Evolutionary conservation across 1,139 yeast genomes (phyloP).

Genomic region (Hansenula sp.): DNA sequence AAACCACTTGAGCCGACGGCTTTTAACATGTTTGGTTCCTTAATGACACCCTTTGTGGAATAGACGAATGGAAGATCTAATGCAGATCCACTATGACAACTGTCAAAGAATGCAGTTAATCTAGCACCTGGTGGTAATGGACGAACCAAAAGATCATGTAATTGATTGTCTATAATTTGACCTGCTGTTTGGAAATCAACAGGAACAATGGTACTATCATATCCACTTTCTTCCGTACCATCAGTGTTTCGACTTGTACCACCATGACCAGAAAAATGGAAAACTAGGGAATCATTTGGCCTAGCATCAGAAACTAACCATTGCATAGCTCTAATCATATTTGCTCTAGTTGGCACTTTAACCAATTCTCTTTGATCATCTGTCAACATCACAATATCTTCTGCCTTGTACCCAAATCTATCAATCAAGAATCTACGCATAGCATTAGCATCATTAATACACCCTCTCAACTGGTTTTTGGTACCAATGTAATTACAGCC

Average conservation of each 20-base stretch:
- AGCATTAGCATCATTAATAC: conserved; percentile 78
- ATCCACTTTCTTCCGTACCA: conserved; percentile 91
- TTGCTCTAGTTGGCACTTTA: conserved; percentile 69
- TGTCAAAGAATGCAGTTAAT: conserved; percentile 84
- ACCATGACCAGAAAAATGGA: conserved; percentile 95
- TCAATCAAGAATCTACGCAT: conserved; percentile 53
- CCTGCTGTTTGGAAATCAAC: conserved; percentile 77
- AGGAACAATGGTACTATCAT: conserved; percentile 88
- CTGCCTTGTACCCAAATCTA: conserved; percentile 61
- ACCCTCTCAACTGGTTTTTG: conserved; percentile 67
- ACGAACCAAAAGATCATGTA: conserved; percentile 79
- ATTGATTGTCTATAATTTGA: conserved; percentile 75
- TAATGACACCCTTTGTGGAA: conserved; percentile 85
- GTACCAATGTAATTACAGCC: conserved; percentile 87
- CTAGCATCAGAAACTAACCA: conserved; percentile 84
- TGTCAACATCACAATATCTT: conserved; percentile 84
- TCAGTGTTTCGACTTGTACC: conserved; percentile 75
- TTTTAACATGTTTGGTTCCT: conserved; percentile 83
- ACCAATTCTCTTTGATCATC: conserved; percentile 64
- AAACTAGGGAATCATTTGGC: conserved; percentile 78
- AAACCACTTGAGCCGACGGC: conserved; percentile 80
- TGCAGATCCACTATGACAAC: conserved; percentile 91
- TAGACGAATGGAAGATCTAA: conserved; percentile 86
- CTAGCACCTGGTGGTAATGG: conserved; percentile 80
- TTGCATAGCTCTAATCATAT: conserved; percentile 83